These are phyloP conservation scores for Castanopsis chinensis DNA, from an alignment of 306 rosid genomes.

Conservation along the genomic window DNA sequence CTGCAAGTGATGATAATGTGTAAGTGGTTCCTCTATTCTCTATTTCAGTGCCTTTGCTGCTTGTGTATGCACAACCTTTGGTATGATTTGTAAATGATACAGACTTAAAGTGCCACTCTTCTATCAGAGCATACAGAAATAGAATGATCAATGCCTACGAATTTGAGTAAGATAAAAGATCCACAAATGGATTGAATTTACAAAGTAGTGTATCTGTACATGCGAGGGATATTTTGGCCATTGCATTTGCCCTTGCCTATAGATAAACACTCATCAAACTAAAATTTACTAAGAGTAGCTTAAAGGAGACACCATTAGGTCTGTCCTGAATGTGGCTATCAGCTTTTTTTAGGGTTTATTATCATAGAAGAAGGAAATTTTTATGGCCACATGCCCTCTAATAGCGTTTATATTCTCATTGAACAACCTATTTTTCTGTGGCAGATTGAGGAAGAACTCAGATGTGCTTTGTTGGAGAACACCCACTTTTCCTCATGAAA, in stretches of 20 bases:
- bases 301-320: background rate
- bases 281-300: background rate
- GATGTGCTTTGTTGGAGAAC: constrained; percentile 43
- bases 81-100: background rate
- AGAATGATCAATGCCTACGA: background rate
- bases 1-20: constrained; percentile 30
- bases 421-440: background rate
- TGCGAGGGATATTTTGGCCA: background rate
- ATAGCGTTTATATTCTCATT: background rate
- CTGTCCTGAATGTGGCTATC: background rate
- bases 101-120: constrained; percentile 7
- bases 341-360: background rate
- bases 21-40: constrained; percentile 21
- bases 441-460: constrained; percentile 36
- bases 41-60: constrained; percentile 5
- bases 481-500: constrained; percentile 20
- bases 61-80: background rate
- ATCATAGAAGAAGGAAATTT: background rate
- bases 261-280: background rate
- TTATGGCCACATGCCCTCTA: background rate
- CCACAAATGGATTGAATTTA: background rate
- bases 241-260: background rate
- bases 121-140: background rate
- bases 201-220: background rate
- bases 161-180: background rate